These are phyloP conservation scores for Zopfia rhizophila DNA, from an alignment of 2,329 filamentous ascomycete genomes.

Conservation along the genomic window DNA sequence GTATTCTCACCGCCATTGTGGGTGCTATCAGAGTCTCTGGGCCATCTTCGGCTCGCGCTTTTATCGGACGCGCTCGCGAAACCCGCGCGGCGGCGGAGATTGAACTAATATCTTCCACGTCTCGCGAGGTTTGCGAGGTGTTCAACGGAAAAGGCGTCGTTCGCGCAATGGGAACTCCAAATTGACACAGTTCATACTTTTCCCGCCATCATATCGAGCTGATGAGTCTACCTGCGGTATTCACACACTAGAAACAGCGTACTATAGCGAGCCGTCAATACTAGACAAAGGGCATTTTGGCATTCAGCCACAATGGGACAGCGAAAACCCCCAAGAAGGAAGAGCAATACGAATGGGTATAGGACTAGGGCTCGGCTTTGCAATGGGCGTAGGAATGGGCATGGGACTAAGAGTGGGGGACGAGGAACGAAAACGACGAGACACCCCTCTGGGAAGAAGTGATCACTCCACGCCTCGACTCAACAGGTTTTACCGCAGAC, in stretches of 20 bases:
- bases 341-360: too few species aligned
- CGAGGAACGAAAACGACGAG: too few species aligned
- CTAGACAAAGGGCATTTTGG: conserved; percentile 6
- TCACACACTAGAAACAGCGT: conserved; percentile 7
- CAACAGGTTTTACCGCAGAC: too few species aligned
- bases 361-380: too few species aligned
- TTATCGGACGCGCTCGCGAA: conserved; percentile 20
- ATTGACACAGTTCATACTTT: conserved; percentile 20
- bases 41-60: conserved; percentile 23
- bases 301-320: neutral
- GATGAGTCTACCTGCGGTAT: conserved; percentile 5
- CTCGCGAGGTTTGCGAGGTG: conserved; percentile 40
- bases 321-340: too few species aligned
- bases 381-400: too few species aligned
- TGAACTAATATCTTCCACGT: conserved; percentile 44
- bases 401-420: too few species aligned
- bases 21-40: conserved; percentile 39
- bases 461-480: too few species aligned
- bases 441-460: too few species aligned
- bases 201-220: conserved; percentile 1
- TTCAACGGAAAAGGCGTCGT: conserved; percentile 34
- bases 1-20: conserved; percentile 33
- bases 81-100: conserved; percentile 31
- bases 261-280: conserved; percentile 2
- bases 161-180: conserved; percentile 23